Conservation (phyloP, 768 basidiomycete genomes). For the Pleurotus cornucopiae region DNA sequence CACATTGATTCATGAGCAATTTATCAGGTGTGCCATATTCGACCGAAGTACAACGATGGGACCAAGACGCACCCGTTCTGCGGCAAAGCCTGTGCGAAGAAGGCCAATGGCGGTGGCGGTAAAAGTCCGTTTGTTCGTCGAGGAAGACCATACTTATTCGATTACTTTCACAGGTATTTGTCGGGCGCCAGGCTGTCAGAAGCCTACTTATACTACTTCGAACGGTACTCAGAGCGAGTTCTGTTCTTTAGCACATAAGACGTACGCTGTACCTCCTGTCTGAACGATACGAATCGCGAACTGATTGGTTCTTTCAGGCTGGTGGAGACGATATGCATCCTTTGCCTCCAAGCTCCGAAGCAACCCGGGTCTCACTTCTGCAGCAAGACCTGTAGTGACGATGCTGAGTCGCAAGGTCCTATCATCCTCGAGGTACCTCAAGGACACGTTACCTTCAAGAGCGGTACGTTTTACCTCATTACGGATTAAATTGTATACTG, state of each 20-base stretch:
- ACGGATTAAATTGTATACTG: no score
- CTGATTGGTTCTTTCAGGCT: constrained; percentile 22
- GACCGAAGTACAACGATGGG: constrained; percentile 58
- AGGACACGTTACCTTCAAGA: constrained; percentile 60
- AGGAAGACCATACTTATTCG: constrained; percentile 2
- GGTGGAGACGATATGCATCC: constrained; percentile 49
- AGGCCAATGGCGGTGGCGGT: constrained; percentile 21
- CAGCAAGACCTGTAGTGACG: constrained; percentile 46
- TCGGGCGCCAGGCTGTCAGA: constrained; percentile 47
- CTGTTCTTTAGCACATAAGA: constrained; percentile 49
- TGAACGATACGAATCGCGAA: background rate
- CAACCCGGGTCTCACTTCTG: constrained; percentile 60
- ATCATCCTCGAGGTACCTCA: constrained; percentile 55
- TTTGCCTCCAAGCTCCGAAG: constrained; percentile 57
- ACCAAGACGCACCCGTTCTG: constrained; percentile 59
- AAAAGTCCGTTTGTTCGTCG: background rate
- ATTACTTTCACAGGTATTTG: constrained; percentile 33
- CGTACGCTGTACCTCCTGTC: constrained; percentile 25
- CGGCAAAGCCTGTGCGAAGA: constrained; percentile 57
- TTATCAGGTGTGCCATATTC: constrained; percentile 50
- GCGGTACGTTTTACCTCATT: constrained; percentile 35
- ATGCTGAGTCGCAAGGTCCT: constrained; percentile 52
- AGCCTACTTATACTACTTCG: constrained; percentile 33
- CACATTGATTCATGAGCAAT: constrained; percentile 1
- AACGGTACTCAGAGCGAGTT: constrained; percentile 40